A percentile compares a stretch with the other conserved stretches of the same genome.
Conservation (phyloP, 495 filamentous ascomycete genomes). For the Talaromyces stipitatus region DNA sequence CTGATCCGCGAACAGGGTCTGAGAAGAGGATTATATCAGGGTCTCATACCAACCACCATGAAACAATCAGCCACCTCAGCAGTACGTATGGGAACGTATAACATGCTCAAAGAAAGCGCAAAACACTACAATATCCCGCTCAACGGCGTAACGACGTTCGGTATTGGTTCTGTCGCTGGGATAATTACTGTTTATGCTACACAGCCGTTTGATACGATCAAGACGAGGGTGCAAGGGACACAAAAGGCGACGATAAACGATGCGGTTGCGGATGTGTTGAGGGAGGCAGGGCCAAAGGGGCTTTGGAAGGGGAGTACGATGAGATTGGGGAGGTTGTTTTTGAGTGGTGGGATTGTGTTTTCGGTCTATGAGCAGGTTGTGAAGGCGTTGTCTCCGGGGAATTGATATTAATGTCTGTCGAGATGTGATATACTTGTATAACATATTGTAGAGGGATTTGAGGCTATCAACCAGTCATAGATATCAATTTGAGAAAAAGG, state of each 20-base stretch:
- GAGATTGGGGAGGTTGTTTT: conserved; percentile 53
- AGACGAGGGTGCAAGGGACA: conserved; percentile 52
- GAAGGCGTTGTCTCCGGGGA: conserved; percentile 11
- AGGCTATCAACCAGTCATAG: too few species aligned
- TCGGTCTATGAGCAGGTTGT: conserved; percentile 53
- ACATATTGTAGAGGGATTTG: not conserved
- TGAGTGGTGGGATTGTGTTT: conserved; percentile 60
- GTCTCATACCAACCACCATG: conserved; percentile 18
- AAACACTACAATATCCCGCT: not conserved
- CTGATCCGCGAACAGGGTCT: conserved; percentile 14
- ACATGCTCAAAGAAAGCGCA: conserved; percentile 12
- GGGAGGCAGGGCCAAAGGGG: conserved; percentile 48
- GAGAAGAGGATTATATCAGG: conserved; percentile 16
- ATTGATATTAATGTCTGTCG: not conserved
- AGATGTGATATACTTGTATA: not conserved
- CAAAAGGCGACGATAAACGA: conserved; percentile 41
- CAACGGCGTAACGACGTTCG: conserved; percentile 9
- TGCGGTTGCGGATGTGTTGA: conserved; percentile 41
- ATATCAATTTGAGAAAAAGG: too few species aligned
- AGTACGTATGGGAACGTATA: conserved; percentile 24
- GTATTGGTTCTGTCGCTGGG: conserved; percentile 19
- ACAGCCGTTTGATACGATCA: conserved; percentile 61
- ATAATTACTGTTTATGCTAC: conserved; percentile 35
- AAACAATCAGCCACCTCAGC: conserved; percentile 24
- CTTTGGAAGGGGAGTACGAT: conserved; percentile 65